Evolutionary conservation across 2,329 filamentous ascomycete genomes (phyloP).

Genomic region (Coniochaeta sp.): DNA sequence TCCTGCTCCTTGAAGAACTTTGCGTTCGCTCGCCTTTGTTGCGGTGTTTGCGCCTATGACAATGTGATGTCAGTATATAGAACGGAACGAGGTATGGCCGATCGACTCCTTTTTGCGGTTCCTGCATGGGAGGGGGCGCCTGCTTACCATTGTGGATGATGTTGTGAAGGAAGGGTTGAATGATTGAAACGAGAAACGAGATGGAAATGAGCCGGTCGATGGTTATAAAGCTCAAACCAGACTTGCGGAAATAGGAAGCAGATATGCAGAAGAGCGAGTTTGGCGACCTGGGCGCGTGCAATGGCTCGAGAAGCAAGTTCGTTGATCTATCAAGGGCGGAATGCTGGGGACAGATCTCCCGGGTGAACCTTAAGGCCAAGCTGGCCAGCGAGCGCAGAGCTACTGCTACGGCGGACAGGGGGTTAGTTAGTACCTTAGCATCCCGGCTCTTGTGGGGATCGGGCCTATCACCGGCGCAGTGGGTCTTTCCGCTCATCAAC

Average conservation of each 20-base stretch:
- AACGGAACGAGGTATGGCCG: neutral
- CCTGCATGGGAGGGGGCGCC: neutral
- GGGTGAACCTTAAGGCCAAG: neutral
- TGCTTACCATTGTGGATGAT: neutral
- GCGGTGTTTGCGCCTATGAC: slow-evolving; percentile 69
- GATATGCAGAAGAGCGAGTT: neutral
- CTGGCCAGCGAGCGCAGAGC: neutral
- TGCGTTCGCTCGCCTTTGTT: slow-evolving; percentile 74
- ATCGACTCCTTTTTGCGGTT: neutral
- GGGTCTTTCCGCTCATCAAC: neutral
- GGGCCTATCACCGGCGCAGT: neutral
- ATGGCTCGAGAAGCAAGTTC: neutral
- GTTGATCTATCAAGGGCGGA: neutral
- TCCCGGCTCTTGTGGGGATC: neutral
- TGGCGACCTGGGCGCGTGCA: neutral
- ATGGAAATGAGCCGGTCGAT: neutral
- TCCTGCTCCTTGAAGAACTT: slow-evolving; percentile 71
- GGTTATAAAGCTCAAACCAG: neutral
- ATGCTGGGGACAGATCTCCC: neutral
- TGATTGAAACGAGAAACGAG: neutral
- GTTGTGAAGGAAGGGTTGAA: neutral
- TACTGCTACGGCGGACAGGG: neutral
- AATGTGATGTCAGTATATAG: neutral
- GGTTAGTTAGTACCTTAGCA: neutral
- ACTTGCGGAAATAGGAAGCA: neutral